Evolutionary conservation across 371 early-diverging fungal species (phyloP), one percentile per base, ranked within the genome.

Genomic region (Actinomortierella ambigua): DNA sequence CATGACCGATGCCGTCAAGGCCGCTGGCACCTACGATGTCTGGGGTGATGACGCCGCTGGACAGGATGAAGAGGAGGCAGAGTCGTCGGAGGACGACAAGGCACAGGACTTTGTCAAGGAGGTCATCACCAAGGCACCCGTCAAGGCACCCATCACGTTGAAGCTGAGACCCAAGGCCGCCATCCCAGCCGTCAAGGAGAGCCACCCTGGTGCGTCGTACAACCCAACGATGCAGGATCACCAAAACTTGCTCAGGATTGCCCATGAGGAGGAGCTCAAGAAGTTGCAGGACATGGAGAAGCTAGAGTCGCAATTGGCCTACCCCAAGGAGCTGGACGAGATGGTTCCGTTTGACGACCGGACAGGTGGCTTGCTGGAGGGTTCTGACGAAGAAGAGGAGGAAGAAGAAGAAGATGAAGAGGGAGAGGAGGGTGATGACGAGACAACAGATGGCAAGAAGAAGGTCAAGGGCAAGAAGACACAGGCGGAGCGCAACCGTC

Each of bases 201-300:
- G 90, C 18, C 91, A 92, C 60, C 88, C 92, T 0, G 98, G 98
- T 50, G 86, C 93, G 0, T 96, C 96, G 11, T 98, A 98, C 77
- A 92, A 93, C 61, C 97, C 98, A 13, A 79, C 85, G 8, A 79
- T 85, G 63, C 84, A 87, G 53, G 92, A 92, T 44, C 95, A 96
- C 81, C 88, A 93, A 66, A 82, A 56, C 42, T 57, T 78, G 49
- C 61, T 87, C 55, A 76, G 63, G 9, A 54, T 81, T 47, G 87
- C 84, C 18, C 76, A 77, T 20, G 79, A 84, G 5, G 80, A 80
- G 29, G 86, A 89, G 56, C 56, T 73, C 48, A 81, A 65, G 47
- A 82, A 80, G 57, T 56, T 63, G 71, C 82, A 68, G 50, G 81
- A 76, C 66, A 78, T 65, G 63, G 79, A 77, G 76, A 86, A 77